Conservation (phyloP, 305 asterid species). For the Plantago coronopus region DNA sequence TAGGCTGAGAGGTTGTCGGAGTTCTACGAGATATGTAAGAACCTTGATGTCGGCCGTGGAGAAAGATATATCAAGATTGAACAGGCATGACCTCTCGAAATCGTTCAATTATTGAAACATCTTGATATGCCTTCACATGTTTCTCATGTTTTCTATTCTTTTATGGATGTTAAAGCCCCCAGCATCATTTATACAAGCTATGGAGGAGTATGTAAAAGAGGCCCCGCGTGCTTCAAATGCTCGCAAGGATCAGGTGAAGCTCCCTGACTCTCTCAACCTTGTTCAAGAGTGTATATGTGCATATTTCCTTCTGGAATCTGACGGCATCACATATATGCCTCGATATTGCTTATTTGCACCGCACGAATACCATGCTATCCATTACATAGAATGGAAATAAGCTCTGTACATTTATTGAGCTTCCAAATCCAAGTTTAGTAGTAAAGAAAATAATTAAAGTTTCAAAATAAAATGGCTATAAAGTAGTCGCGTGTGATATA, state of each 20-base stretch:
- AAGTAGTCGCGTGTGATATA: too few relatives aligned
- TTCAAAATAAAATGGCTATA: too few relatives aligned
- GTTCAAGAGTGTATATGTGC: background rate
- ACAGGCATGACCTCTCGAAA: constrained; percentile 54
- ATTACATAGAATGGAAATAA: too few relatives aligned
- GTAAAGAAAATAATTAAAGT: too few relatives aligned
- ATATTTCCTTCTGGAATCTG: background rate
- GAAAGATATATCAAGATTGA: constrained; percentile 86
- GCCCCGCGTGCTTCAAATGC: constrained; percentile 84
- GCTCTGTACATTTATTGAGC: too few relatives aligned
- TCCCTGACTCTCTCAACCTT: background rate
- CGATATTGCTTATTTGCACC: too few relatives aligned
- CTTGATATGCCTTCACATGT: constrained; percentile 1
- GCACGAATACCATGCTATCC: too few relatives aligned
- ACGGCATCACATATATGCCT: too few relatives aligned
- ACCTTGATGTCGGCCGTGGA: constrained; percentile 86
- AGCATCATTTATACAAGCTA: constrained; percentile 89
- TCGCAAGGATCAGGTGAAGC: constrained; percentile 57
- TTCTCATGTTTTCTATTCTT: constrained; percentile 21
- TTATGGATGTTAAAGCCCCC: constrained; percentile 66
- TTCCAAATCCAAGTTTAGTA: too few relatives aligned
- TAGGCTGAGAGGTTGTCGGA: constrained; percentile 95
- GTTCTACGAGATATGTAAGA: constrained; percentile 82
- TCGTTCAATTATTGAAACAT: constrained; percentile 8
- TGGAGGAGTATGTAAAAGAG: constrained; percentile 97